Conservation (phyloP, 1,139 yeast genomes). For the Saccharomyces pastorianus region DNA sequence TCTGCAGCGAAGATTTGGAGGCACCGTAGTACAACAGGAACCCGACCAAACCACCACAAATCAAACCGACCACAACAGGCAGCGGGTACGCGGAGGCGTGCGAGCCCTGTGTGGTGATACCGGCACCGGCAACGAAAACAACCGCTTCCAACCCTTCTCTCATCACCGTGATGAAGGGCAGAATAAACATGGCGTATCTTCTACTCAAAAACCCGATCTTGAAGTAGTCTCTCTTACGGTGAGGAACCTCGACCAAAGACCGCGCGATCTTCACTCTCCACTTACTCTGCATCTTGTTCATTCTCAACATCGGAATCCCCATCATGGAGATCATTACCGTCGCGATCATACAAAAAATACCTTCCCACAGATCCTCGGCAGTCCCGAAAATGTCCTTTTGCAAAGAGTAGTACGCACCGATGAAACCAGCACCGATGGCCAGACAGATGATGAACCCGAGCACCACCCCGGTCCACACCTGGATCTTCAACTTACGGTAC, state of each 20-base stretch:
- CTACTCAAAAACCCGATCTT: slow-evolving; percentile 35
- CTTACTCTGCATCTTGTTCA: slow-evolving; percentile 79
- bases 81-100: slow-evolving; percentile 70
- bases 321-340: slow-evolving; percentile 74
- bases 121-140: slow-evolving; percentile 85
- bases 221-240: slow-evolving; percentile 32
- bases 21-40: slow-evolving; percentile 65
- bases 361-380: slow-evolving; percentile 90
- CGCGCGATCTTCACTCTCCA: slow-evolving; percentile 69
- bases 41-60: slow-evolving; percentile 69
- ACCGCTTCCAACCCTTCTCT: slow-evolving; percentile 92
- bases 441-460: slow-evolving; percentile 69
- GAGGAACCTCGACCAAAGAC: slow-evolving; percentile 39
- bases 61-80: slow-evolving; percentile 69
- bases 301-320: slow-evolving; percentile 81
- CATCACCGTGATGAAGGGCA: slow-evolving; percentile 75
- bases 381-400: slow-evolving; percentile 76
- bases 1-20: slow-evolving; percentile 61
- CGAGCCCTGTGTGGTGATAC: slow-evolving; percentile 44
- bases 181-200: slow-evolving; percentile 67
- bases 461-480: slow-evolving; percentile 80
- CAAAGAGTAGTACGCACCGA: slow-evolving; percentile 64
- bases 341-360: slow-evolving; percentile 72
- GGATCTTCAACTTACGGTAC: slow-evolving; percentile 43
- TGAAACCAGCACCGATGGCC: slow-evolving; percentile 65